phyloP scores from a whole-genome alignment of 2,329 filamentous ascomycete species.

The Nigrospora sphaerica region DNA sequence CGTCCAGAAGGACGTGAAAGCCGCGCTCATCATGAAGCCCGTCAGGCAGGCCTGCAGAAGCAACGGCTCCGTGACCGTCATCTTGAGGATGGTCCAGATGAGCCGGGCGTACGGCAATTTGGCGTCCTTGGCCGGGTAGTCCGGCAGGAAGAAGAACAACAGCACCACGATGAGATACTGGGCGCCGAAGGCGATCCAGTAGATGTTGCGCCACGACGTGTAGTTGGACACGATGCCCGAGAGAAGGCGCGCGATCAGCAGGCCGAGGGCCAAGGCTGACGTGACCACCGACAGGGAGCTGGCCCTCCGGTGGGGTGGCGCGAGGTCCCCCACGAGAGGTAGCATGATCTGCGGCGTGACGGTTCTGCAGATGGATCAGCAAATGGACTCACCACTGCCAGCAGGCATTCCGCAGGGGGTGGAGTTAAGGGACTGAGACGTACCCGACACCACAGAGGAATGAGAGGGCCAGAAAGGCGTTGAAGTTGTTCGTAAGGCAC shows the following conservation, averaged over 20 bases:
- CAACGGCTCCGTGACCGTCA: slow-evolving; percentile 51
- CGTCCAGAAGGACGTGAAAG: slow-evolving; percentile 62
- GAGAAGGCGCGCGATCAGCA: slow-evolving; percentile 60
- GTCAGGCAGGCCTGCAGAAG: slow-evolving; percentile 52
- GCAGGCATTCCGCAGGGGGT: too few species aligned
- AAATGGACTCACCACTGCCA: background rate
- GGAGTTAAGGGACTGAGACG: slow-evolving; percentile 1
- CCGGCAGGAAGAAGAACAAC: slow-evolving; percentile 61
- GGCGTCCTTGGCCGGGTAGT: slow-evolving; percentile 59
- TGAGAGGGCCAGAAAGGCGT: slow-evolving; percentile 53
- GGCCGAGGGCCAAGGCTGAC: slow-evolving; percentile 56
- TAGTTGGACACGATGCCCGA: slow-evolving; percentile 62
- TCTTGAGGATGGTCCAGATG: slow-evolving; percentile 50
- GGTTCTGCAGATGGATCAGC: slow-evolving; percentile 14
- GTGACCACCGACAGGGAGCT: slow-evolving; percentile 59
- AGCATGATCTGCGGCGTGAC: slow-evolving; percentile 51
- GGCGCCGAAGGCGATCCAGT: slow-evolving; percentile 58
- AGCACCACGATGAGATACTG: slow-evolving; percentile 56
- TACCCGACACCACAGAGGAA: slow-evolving; percentile 47
- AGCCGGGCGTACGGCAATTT: slow-evolving; percentile 53
- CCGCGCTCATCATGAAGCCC: slow-evolving; percentile 33
- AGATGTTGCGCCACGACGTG: slow-evolving; percentile 59
- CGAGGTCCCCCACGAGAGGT: slow-evolving; percentile 63
- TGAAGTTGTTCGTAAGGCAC: slow-evolving; percentile 52
- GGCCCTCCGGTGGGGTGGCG: slow-evolving; percentile 53